phyloP scores from a whole-genome alignment of 306 rosid species.

The Alnus glutinosa region DNA sequence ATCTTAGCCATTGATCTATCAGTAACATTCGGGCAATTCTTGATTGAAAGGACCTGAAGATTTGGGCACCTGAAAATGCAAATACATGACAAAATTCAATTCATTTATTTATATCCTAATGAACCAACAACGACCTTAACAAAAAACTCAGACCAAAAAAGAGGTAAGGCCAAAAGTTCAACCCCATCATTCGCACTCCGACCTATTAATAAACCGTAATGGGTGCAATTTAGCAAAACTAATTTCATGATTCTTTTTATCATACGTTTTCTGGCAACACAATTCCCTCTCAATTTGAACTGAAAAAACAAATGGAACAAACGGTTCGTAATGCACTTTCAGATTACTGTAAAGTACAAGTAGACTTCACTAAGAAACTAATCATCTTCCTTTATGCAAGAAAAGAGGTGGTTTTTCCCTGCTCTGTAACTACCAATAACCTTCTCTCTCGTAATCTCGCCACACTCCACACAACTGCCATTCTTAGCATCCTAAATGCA shows the following conservation, averaged over 20 bases:
- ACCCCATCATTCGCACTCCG: background rate
- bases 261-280: background rate
- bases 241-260: background rate
- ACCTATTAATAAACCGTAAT: background rate
- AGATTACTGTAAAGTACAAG: no score
- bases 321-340: background rate
- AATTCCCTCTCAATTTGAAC: background rate
- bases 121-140: background rate
- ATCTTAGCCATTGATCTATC: conserved; percentile 59
- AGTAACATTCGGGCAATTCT: conserved; percentile 73
- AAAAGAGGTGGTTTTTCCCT: background rate
- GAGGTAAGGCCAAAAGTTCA: background rate
- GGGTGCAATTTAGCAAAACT: background rate
- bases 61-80: conserved; percentile 60
- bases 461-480: no score
- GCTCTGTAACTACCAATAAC: background rate
- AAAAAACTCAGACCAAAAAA: background rate
- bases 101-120: background rate
- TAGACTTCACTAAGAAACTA: background rate
- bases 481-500: no score
- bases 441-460: no score
- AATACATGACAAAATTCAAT: conserved; percentile 10
- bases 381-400: background rate
- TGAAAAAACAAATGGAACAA: background rate
- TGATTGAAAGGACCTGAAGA: conserved; percentile 75